Percentiles rank a stretch among this genome's conserved stretches.
phyloP scores from a whole-genome alignment of 2,329 filamentous ascomycete genomes.

The Graphiopsis chlorocephala region DNA sequence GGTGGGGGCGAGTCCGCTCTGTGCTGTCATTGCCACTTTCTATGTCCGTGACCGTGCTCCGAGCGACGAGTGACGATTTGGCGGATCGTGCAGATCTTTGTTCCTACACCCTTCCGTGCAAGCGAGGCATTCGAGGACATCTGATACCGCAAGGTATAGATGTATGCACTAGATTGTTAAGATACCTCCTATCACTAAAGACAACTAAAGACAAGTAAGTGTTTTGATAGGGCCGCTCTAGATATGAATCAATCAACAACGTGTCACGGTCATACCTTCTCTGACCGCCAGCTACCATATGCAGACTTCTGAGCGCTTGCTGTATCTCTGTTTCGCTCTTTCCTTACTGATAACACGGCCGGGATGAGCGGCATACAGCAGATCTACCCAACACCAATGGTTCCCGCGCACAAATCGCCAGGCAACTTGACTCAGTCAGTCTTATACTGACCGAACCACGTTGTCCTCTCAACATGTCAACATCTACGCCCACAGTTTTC shows the following conservation, averaged over 20 bases:
- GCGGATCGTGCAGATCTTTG: not conserved
- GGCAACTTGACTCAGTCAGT: not conserved
- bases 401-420: too few relatives aligned
- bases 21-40: constrained; percentile 2
- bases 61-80: not conserved
- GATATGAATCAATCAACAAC: not conserved
- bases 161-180: not conserved
- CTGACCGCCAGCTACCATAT: not conserved
- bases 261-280: not conserved
- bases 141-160: not conserved
- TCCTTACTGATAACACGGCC: not conserved
- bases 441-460: not conserved
- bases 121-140: not conserved
- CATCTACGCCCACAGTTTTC: constrained; percentile 9
- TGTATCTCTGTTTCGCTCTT: not conserved
- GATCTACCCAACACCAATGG: not conserved
- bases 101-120: not conserved
- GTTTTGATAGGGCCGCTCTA: not conserved
- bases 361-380: not conserved
- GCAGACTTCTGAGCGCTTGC: not conserved
- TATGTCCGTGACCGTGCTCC: not conserved
- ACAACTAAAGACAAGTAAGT: not conserved
- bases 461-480: not conserved
- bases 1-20: not conserved
- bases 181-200: too few relatives aligned